phyloP scores from a whole-genome alignment of 768 basidiomycete genomes.

The Dioszegia aurantiaca region DNA sequence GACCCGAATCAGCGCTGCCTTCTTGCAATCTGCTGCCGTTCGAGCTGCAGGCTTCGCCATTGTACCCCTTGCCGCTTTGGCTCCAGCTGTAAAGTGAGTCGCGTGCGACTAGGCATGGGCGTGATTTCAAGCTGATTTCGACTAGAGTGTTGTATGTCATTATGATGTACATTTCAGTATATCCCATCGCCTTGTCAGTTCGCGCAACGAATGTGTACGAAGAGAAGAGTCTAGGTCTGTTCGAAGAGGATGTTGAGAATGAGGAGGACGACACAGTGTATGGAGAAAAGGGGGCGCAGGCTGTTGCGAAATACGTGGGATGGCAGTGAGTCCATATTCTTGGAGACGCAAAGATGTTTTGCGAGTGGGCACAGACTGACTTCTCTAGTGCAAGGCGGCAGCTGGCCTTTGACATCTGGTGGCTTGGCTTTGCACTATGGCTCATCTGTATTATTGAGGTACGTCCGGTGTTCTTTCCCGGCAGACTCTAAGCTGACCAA shows the following conservation, averaged over 20 bases:
- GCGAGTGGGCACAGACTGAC: not conserved
- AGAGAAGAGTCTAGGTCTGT: constrained; percentile 83
- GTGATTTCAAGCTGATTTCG: not conserved
- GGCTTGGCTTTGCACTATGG: constrained; percentile 80
- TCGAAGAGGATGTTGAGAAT: constrained; percentile 56
- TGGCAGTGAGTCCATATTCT: constrained; percentile 48
- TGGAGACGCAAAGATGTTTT: not conserved
- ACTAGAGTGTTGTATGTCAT: constrained; percentile 75
- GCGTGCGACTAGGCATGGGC: not conserved
- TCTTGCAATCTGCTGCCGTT: constrained; percentile 74
- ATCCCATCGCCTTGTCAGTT: constrained; percentile 57
- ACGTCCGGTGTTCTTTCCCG: constrained; percentile 23
- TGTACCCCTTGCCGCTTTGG: constrained; percentile 69
- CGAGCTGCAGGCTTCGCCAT: constrained; percentile 82
- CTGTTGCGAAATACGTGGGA: constrained; percentile 51
- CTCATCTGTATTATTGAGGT: constrained; percentile 92
- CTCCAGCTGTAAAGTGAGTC: constrained; percentile 82
- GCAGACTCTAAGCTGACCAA: not conserved
- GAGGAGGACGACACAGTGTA: constrained; percentile 51
- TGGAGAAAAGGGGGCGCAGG: constrained; percentile 38
- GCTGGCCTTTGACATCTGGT: constrained; percentile 97
- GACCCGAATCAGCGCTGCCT: constrained; percentile 66
- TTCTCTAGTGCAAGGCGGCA: constrained; percentile 56
- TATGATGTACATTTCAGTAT: constrained; percentile 66
- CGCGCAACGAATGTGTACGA: constrained; percentile 77